phyloP scores from a whole-genome alignment of 139 green algal genomes.

The Haematococcus lacustris region DNA sequence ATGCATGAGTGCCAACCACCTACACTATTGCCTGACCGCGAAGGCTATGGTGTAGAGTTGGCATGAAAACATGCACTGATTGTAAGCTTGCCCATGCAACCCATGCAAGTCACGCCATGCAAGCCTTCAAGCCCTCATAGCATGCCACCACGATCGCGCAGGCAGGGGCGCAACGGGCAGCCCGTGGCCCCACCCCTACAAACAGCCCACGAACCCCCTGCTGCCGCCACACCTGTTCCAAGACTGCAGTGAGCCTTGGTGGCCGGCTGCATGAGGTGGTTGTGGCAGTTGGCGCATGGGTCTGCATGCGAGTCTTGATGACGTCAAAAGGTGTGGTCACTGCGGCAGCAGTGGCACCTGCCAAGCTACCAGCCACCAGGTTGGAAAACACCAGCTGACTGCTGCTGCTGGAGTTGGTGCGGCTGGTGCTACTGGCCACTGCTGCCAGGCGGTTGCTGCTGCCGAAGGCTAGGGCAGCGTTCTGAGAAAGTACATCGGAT shows the following conservation, averaged over 20 bases:
- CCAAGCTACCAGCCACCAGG: constrained; percentile 38
- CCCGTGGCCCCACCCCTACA: constrained; percentile 59
- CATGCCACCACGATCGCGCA: constrained; percentile 83
- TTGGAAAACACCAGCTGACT: constrained; percentile 52
- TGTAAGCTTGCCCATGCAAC: too few relatives aligned
- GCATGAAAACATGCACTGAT: too few relatives aligned
- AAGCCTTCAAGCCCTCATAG: constrained; percentile 85
- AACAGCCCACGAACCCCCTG: constrained; percentile 73
- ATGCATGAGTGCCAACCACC: too few relatives aligned
- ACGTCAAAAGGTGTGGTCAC: constrained; percentile 95
- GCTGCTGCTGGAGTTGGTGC: neutral
- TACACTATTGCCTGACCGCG: too few relatives aligned
- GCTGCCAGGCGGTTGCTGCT: neutral
- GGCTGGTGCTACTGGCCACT: neutral
- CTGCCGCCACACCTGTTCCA: constrained; percentile 32
- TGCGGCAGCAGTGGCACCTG: constrained; percentile 68
- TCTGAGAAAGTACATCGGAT: too few relatives aligned
- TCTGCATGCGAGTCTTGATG: constrained; percentile 87
- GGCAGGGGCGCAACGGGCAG: constrained; percentile 65
- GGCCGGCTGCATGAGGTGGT: too few relatives aligned
- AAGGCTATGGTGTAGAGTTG: too few relatives aligned
- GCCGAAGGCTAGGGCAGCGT: too few relatives aligned
- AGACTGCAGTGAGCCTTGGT: too few relatives aligned
- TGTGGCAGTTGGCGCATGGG: too few relatives aligned
- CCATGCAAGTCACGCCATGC: too few relatives aligned